Evolutionary conservation across 768 basidiomycete genomes (phyloP).

Genomic region (Pleurotus cornucopiae): DNA sequence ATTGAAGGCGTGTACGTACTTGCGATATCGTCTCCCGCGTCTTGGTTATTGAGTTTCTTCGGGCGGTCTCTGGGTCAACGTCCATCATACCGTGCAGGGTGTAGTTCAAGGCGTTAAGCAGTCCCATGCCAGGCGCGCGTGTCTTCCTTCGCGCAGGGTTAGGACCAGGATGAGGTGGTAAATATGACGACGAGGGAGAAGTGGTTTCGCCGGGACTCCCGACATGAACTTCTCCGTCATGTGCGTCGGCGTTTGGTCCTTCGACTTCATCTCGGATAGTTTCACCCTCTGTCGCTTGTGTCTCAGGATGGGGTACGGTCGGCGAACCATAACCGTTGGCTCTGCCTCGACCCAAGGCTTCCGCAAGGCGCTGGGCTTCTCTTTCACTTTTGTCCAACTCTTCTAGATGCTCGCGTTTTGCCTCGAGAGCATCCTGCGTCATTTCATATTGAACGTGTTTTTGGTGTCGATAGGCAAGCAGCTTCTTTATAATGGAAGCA

Average conservation of each 20-base stretch:
- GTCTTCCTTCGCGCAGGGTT: conserved; percentile 55
- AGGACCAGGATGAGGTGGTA: conserved; percentile 80
- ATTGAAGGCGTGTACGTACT: conserved; percentile 37
- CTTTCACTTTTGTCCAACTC: conserved; percentile 90
- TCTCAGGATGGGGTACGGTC: conserved; percentile 21
- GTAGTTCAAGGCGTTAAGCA: conserved; percentile 89
- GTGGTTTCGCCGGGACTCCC: conserved; percentile 15
- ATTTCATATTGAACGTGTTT: conserved; percentile 98
- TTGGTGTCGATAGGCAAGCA: conserved; percentile 93
- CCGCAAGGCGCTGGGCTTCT: conserved; percentile 86
- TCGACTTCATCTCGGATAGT: conserved; percentile 21
- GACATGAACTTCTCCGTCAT: conserved; percentile 6
- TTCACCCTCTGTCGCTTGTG: conserved; percentile 16
- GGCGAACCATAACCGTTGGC: conserved; percentile 20
- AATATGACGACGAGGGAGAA: conserved; percentile 37
- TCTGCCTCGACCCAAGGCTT: conserved; percentile 69
- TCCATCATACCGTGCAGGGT: conserved; percentile 99
- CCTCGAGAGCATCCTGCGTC: conserved; percentile 87
- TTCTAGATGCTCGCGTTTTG: conserved; percentile 78
- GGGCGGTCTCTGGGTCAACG: conserved; percentile 93
- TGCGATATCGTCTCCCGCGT: conserved; percentile 94
- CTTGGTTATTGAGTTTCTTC: conserved; percentile 90
- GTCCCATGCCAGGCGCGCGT: conserved; percentile 74
- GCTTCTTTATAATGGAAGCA: conserved; percentile 88
- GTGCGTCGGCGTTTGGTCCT: conserved; percentile 16